Base-by-base conservation (phyloP, 148 eudicot genomes). In the Persicaria maculosa region DNA sequence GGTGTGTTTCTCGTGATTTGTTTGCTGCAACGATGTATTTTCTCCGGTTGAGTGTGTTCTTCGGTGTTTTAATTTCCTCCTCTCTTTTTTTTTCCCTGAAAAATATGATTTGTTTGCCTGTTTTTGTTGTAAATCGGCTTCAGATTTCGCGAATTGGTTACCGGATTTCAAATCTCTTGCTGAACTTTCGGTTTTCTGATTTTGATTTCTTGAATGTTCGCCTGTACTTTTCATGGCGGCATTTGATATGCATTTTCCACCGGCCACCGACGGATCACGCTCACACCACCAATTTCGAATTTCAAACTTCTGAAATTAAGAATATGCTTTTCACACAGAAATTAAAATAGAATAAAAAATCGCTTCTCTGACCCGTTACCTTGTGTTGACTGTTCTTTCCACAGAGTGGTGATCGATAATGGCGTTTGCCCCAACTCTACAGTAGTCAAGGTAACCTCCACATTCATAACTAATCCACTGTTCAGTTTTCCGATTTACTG, bases 391-490 rank as follows among this genome's bases (percentile, higher is more conserved):
- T 65, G n/a, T 73, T 50, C 12, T 72, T 50, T 65, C 31, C 68
- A 43, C 97, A 95, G 98, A 77, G 98, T 91, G 72, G 84, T 84
- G 72, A 86, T 94, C 77, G 98, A 94, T 71, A 94, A 92, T 87
- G 93, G 85, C 62, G 93, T 84, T 45, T 94, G 96, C 76, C 73
- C 90, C 25, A 80, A 85, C 59, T 81, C 93, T 0, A 94, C 97
- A 8, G 76, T 89, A n/a, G 91, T 94, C 64, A 94, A 86, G 97
- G 98, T 93, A 80, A 78, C 72, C 57, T 71, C 9, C 73, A 45
- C 15, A 44, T 46, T 5, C 20, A 36, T 64, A 1, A 64, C 45
- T 4, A 6, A 7, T 48, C 2, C 14, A 48, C 52, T 2, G 12
- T 48, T 12, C 52, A 36, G n/a, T n/a, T 31, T 64, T 5, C 36